These are phyloP conservation scores for Euphrasia arctica DNA, from an alignment of 305 asterid genomes.

Conservation along the genomic window DNA sequence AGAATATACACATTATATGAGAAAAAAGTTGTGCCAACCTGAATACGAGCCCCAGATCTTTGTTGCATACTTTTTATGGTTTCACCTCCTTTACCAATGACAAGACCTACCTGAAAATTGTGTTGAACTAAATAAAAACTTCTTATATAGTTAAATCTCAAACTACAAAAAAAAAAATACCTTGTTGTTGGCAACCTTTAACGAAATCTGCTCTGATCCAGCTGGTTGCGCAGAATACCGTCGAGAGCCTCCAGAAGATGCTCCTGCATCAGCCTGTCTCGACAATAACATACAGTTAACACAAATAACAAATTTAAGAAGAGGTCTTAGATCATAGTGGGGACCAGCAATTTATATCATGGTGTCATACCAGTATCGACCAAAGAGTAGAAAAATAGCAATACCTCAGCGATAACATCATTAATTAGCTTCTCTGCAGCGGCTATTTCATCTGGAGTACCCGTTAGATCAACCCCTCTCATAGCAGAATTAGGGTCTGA, in stretches of 20 bases:
- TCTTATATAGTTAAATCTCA: not conserved
- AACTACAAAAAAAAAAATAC: constrained; percentile 20
- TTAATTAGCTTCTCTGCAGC: constrained; percentile 59
- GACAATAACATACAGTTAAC: constrained; percentile 18
- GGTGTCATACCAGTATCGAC: not conserved
- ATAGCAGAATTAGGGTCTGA: constrained; percentile 57
- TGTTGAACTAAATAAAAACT: not conserved
- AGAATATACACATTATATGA: constrained; percentile 5
- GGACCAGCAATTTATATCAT: constrained; percentile 13
- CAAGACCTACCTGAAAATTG: constrained; percentile 79
- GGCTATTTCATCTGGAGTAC: constrained; percentile 60
- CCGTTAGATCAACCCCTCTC: constrained; percentile 62
- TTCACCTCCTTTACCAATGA: constrained; percentile 96
- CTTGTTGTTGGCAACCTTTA: constrained; percentile 65
- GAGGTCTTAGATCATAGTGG: not conserved
- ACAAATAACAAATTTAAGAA: constrained; percentile 16
- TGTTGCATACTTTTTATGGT: constrained; percentile 91
- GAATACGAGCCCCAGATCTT: constrained; percentile 83
- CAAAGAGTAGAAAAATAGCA: not conserved
- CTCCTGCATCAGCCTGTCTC: constrained; percentile 54
- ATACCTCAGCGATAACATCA: constrained; percentile 68
- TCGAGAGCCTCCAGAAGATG: constrained; percentile 56
- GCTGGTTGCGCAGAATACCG: constrained; percentile 51
- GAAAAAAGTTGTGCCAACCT: constrained; percentile 39
- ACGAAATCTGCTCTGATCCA: constrained; percentile 66